Conservation (phyloP, 2,329 filamentous ascomycete species). For the Mycosphaerella arachidis region DNA sequence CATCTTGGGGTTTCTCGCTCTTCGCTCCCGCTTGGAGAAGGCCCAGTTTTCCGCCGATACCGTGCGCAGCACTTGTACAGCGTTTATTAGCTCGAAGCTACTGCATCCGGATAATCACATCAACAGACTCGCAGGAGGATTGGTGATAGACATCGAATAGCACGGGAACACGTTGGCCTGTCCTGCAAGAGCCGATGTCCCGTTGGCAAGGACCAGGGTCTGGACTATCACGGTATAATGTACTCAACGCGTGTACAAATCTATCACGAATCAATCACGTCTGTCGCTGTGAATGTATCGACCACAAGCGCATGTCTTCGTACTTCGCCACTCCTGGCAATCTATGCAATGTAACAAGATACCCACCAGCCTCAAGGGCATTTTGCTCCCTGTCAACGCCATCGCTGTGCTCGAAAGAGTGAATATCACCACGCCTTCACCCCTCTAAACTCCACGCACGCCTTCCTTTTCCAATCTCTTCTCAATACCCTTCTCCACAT, state of each 20-base stretch:
- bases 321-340: background rate
- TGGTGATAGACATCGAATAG: background rate
- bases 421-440: background rate
- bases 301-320: background rate
- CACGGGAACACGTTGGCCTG: background rate
- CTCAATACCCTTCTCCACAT: constrained; percentile 25
- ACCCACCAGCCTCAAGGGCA: background rate
- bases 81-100: too few relatives aligned
- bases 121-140: background rate
- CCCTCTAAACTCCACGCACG: background rate
- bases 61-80: too few relatives aligned
- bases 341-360: background rate
- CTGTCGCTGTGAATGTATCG: background rate
- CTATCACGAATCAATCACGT: background rate
- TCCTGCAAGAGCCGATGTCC: background rate
- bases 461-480: constrained; percentile 24
- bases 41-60: too few relatives aligned
- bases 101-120: too few relatives aligned
- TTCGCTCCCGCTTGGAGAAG: too few relatives aligned
- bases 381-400: background rate
- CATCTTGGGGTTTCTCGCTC: too few relatives aligned
- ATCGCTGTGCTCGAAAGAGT: constrained; percentile 1
- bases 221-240: background rate
- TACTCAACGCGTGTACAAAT: background rate
- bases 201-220: background rate